phyloP scores from a whole-genome alignment of 1,139 yeast genomes.

The Petasospora rhodanensis region DNA sequence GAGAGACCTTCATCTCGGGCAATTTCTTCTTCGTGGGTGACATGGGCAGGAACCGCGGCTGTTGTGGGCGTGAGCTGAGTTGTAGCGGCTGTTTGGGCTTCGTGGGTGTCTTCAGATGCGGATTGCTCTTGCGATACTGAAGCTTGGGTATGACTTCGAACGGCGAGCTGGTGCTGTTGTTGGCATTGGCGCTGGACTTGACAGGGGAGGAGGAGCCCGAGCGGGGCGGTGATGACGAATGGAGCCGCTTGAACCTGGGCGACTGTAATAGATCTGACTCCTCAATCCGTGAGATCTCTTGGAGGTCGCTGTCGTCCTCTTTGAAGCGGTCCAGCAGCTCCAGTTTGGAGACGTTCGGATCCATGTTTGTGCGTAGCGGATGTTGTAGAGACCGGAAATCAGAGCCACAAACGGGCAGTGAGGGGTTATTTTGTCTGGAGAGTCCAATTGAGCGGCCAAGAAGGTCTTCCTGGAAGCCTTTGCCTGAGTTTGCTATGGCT shows the following conservation, averaged over 20 bases:
- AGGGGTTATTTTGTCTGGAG: no score
- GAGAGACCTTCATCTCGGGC: conserved; percentile 30
- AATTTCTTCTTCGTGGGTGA: conserved; percentile 17
- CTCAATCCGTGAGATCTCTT: conserved; percentile 22
- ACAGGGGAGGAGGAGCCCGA: conserved; percentile 22
- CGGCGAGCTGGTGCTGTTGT: conserved; percentile 7
- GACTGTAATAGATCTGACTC: conserved; percentile 25
- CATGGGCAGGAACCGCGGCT: conserved; percentile 7
- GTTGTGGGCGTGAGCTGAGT: conserved; percentile 7
- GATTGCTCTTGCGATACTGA: conserved; percentile 11
- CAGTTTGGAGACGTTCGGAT: conserved; percentile 14
- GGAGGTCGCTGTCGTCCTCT: conserved; percentile 21
- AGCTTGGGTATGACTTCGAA: conserved; percentile 23
- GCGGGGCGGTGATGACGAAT: conserved; percentile 23
- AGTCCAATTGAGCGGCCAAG: no score
- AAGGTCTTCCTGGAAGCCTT: no score
- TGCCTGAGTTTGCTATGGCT: no score
- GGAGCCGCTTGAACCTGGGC: conserved; percentile 23
- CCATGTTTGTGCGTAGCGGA: conserved; percentile 5
- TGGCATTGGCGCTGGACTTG: conserved; percentile 12
- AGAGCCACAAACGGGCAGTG: no score
- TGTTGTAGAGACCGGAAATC: no score
- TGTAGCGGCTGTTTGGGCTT: conserved; percentile 13
- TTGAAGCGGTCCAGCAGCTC: conserved; percentile 22
- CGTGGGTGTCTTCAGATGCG: conserved; percentile 21